phyloP scores from a whole-genome alignment of 441 rosid species.

The Biscutella laevigata region DNA sequence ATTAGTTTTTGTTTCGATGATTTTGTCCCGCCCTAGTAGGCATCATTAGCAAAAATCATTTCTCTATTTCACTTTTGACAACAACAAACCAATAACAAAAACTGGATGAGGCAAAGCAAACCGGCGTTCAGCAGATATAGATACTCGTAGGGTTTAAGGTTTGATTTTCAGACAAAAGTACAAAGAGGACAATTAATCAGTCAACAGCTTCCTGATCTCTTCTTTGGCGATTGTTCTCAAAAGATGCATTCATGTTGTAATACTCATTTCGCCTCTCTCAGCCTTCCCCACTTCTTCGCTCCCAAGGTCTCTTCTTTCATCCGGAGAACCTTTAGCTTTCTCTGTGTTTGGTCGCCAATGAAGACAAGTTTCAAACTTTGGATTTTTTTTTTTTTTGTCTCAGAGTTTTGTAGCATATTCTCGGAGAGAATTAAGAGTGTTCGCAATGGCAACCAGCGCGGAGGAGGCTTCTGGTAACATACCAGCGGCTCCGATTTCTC shows the following conservation, averaged over 20 bases:
- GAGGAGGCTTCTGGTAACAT: slow-evolving; percentile 46
- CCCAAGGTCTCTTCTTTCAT: slow-evolving; percentile 33
- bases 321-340: not conserved
- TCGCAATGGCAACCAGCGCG: slow-evolving; percentile 26
- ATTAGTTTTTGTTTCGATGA: too few relatives aligned
- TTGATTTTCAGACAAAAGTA: slow-evolving; percentile 5
- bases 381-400: not conserved
- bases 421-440: slow-evolving; percentile 32
- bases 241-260: slow-evolving; percentile 33
- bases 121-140: too few relatives aligned
- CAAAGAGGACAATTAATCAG: not conserved
- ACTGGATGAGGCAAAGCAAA: too few relatives aligned
- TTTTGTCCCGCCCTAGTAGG: too few relatives aligned
- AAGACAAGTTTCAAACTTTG: not conserved
- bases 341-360: not conserved
- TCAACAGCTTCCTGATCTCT: slow-evolving; percentile 1
- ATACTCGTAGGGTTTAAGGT: slow-evolving; percentile 20
- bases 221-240: not conserved
- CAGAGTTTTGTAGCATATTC: slow-evolving; percentile 21
- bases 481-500: slow-evolving; percentile 76
- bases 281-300: slow-evolving; percentile 29
- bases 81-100: too few relatives aligned
- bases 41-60: too few relatives aligned
- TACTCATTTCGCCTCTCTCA: slow-evolving; percentile 29
- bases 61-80: too few relatives aligned